Evolutionary conservation across 257 asterid species (phyloP), one percentile per base, ranked within the genome.

Genomic region (Thymus mandschuricus): DNA sequence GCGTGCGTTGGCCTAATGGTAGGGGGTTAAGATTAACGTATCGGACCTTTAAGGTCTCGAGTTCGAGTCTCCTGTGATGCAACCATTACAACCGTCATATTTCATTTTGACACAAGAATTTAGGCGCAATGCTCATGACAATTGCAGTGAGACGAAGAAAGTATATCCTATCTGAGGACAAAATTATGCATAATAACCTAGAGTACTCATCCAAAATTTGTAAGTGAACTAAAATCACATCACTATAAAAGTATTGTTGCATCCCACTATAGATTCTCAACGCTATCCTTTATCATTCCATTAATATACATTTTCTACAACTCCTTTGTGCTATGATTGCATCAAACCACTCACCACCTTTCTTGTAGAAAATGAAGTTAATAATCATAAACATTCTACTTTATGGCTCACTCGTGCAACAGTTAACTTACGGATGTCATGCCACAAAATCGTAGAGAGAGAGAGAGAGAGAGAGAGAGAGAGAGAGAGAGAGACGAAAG

Each of bases 201-300:
- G 21, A 21, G 21, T 21, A 21, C 0, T 21, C 21, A 21, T 21
- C 21, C 21, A 21, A 21, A 21, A 21, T 21, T 21, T 21, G 21
- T 21, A 21, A 21, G 21, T 21, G 21, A 21, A 21, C 21, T 21
- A 21, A 21, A 21, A 21, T 21, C 21, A 21, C 21, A 21, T 21
- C 21, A 21, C 21, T 21, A 21, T 21, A 21, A 21, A 21, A 21
- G 21, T 13, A 12, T 60, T 9, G 34, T 31, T 15, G 21, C 6
- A 55, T 65, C 54, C 69, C 73, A 60, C 69, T 67, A 29, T 3
- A 48, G 43, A 27, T 57, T 66, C 68, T 56, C 56, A 64, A 56
- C 56, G 72, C 60, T 31, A 31, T 44, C 35, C 50, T 48, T 48
- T 21, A 21, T 2, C 46, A 44, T 50, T 52, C 7, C 27, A 58